These are phyloP conservation scores for Cercospora berteroae DNA, from an alignment of 2,329 filamentous ascomycete species.

Conservation along the genomic window DNA sequence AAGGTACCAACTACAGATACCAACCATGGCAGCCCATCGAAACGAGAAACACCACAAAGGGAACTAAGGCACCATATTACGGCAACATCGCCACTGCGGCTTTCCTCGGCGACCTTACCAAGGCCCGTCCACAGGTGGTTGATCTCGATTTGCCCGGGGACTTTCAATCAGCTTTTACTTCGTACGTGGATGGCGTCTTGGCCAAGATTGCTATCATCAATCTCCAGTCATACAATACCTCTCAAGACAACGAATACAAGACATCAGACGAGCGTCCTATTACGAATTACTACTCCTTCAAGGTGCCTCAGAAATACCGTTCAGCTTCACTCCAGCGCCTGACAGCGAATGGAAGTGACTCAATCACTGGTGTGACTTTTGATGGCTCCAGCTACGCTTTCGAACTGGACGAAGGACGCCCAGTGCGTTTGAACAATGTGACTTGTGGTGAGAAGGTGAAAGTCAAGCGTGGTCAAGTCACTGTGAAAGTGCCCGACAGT, in stretches of 20 bases:
- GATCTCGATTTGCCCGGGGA: constrained; percentile 46
- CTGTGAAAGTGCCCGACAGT: neutral
- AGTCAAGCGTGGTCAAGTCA: constrained; percentile 37
- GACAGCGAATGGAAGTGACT: constrained; percentile 62
- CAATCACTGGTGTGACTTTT: constrained; percentile 60
- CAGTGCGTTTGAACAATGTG: constrained; percentile 56
- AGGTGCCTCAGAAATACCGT: constrained; percentile 35
- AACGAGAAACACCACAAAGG: constrained; percentile 50
- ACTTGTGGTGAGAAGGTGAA: constrained; percentile 50
- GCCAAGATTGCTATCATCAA: constrained; percentile 57
- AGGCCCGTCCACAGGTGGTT: constrained; percentile 44
- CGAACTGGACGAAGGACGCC: constrained; percentile 55
- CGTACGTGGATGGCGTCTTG: constrained; percentile 50
- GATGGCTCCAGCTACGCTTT: constrained; percentile 62
- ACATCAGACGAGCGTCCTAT: constrained; percentile 37
- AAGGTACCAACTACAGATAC: constrained; percentile 63
- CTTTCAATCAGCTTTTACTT: constrained; percentile 55
- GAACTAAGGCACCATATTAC: constrained; percentile 65
- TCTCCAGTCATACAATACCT: constrained; percentile 55
- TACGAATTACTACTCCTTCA: constrained; percentile 49
- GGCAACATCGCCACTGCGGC: constrained; percentile 59
- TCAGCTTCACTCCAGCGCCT: constrained; percentile 48
- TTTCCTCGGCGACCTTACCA: constrained; percentile 49
- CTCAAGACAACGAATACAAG: constrained; percentile 45
- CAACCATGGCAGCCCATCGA: constrained; percentile 59